Evolutionary conservation across 129 eudicot species (phyloP), one percentile per base, ranked within the genome.

Genomic region (Dittrichia graveolens): DNA sequence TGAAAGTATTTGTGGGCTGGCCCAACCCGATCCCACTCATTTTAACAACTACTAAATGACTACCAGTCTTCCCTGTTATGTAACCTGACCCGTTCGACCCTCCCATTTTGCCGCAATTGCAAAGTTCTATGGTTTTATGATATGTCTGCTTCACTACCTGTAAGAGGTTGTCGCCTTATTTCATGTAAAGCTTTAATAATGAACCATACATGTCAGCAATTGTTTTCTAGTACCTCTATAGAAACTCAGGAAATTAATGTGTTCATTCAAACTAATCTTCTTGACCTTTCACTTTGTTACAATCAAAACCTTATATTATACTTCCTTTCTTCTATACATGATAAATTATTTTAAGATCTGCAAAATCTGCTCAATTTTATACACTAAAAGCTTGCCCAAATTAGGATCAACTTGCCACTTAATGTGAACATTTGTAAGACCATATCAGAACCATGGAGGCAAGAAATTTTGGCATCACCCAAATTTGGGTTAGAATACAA

Each of bases 71-170:
- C 31, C 31, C 31, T 24, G 31, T 24, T 0, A 24, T 24, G 31
- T 24, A 0, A 24, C 2, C 31, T 24, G 31, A 24, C 31, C 19
- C n/a, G 6, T 4, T 4, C 4, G 19, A 14, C 18, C 7, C 24
- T 0, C 56, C 56, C 57, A 14, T 52, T 8, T 14, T 52, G 14
- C 57, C 57, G 15, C 57, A 18, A 8, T 15, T 18, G n/a, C 61
- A 19, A 55, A 55, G 38, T 19, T 55, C 61, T 8, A 12, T 13
- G 4, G 61, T 14, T 55, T 12, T 55, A 55, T 55, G 35, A 40
- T 62, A 40, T 62, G 48, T 62, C n/a, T 62, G 67, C 67, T 62
- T 40, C 67, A 62, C 49, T 8, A 62, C 3, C 14, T 34, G 16
- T 5, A 0, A 1, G 35, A 66, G 31, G 72, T 47, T 31, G 16